Evolutionary conservation across 1,139 yeast species (phyloP).

Genomic region (Blastobotrys indianensis): DNA sequence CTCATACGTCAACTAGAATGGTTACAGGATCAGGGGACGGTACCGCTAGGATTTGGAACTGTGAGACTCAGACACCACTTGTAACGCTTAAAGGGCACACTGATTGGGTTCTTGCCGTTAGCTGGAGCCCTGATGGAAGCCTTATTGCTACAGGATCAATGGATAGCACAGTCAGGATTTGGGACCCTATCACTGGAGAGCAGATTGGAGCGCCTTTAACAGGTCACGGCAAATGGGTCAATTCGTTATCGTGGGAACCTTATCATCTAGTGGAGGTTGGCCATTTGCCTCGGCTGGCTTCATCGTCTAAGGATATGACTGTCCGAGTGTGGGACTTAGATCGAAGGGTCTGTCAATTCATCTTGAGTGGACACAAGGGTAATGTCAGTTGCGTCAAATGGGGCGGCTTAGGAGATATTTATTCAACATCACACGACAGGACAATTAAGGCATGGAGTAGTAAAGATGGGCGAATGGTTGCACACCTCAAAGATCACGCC

Average conservation of each 20-base stretch:
- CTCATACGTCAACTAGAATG: conserved; percentile 77
- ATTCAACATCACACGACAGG: conserved; percentile 92
- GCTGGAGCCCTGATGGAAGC: conserved; percentile 90
- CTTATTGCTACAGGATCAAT: conserved; percentile 92
- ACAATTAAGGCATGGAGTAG: conserved; percentile 91
- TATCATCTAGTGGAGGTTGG: conserved; percentile 68
- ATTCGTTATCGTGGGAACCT: conserved; percentile 92
- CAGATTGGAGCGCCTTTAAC: conserved; percentile 64
- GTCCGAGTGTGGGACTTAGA: conserved; percentile 85
- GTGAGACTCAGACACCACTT: conserved; percentile 88
- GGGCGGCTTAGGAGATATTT: conserved; percentile 85
- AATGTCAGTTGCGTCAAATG: conserved; percentile 92
- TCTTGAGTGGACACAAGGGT: conserved; percentile 83
- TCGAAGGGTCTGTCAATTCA: conserved; percentile 58
- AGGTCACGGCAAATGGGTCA: conserved; percentile 89
- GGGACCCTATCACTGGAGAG: conserved; percentile 78
- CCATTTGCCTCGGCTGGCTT: conserved; percentile 62
- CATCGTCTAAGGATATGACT: conserved; percentile 91
- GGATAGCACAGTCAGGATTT: conserved; percentile 83
- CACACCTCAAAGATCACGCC: conserved; percentile 80
- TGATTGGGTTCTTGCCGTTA: conserved; percentile 92
- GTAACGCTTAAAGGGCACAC: conserved; percentile 76
- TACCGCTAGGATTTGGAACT: conserved; percentile 97
- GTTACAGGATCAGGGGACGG: conserved; percentile 97
- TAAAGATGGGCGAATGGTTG: conserved; percentile 71